Conservation (phyloP, 148 eudicot species). For the Arbutus unedo region DNA sequence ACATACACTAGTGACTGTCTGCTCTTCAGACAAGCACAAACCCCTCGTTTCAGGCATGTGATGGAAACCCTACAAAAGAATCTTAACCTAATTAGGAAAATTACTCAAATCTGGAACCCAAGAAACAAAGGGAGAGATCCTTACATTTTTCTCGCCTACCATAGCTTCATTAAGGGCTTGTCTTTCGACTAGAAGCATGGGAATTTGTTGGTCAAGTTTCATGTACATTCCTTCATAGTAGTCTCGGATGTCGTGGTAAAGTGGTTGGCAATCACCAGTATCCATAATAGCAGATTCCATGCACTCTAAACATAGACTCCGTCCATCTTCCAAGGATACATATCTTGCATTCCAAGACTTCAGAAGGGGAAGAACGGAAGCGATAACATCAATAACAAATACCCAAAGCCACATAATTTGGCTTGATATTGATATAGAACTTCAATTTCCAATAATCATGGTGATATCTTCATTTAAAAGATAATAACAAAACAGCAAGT, state of each 20-base stretch:
- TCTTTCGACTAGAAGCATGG: constrained; percentile 97
- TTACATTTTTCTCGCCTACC: constrained; percentile 95
- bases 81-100: constrained; percentile 1
- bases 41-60: constrained; percentile 99
- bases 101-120: constrained; percentile 10
- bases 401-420: background rate
- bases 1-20: constrained; percentile 86
- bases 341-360: constrained; percentile 76
- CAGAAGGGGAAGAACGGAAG: constrained; percentile 4
- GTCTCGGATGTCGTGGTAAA: constrained; percentile 89
- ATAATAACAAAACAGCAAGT: background rate
- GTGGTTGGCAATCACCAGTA: constrained; percentile 94
- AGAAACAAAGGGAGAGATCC: background rate
- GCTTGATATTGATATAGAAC: background rate
- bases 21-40: constrained; percentile 97
- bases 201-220: constrained; percentile 92
- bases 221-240: constrained; percentile 97
- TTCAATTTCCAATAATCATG: background rate
- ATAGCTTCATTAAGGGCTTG: constrained; percentile 98
- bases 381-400: constrained; percentile 5
- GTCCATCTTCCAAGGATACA: constrained; percentile 78
- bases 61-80: constrained; percentile 67
- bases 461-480: background rate
- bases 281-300: constrained; percentile 98
- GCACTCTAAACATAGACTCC: constrained; percentile 91